Percentiles rank a stretch among this genome's conserved stretches.
Conservation (phyloP, 2,329 filamentous ascomycete species). For the Beauveria sp. region DNA sequence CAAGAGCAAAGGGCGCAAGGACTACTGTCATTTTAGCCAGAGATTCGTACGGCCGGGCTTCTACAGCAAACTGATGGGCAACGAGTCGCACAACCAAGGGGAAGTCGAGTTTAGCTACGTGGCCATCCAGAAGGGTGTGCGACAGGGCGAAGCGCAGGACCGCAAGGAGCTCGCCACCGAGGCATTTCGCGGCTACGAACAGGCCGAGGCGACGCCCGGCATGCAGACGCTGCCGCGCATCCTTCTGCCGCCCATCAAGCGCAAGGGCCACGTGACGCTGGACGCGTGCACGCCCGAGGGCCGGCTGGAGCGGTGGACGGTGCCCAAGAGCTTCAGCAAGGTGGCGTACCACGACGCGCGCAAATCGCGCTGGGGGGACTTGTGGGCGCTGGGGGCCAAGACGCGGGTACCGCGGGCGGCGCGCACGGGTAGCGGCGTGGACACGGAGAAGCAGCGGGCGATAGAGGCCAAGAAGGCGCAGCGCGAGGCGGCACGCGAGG, state of each 20-base stretch:
- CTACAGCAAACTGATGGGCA: constrained; percentile 67
- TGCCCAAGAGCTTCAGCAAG: constrained; percentile 72
- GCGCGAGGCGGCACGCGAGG: constrained; percentile 31
- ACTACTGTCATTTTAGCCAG: constrained; percentile 87
- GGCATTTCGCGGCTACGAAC: constrained; percentile 68
- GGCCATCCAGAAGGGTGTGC: constrained; percentile 68
- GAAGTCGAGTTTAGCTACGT: constrained; percentile 89
- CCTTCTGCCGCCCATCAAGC: constrained; percentile 76
- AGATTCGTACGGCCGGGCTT: constrained; percentile 79
- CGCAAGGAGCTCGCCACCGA: constrained; percentile 50
- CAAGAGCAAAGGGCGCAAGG: constrained; percentile 65
- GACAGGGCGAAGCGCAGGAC: constrained; percentile 28
- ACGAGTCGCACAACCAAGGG: constrained; percentile 66
- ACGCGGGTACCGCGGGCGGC: constrained; percentile 59
- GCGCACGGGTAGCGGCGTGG: constrained; percentile 46
- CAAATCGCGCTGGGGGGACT: constrained; percentile 83
- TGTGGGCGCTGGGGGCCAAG: constrained; percentile 94
- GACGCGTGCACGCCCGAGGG: constrained; percentile 86
- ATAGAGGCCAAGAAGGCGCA: constrained; percentile 30
- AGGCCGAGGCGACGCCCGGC: constrained; percentile 35
- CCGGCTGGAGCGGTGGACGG: constrained; percentile 85
- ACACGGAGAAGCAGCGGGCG: constrained; percentile 40
- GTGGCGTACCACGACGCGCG: constrained; percentile 87
- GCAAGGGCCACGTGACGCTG: constrained; percentile 77
- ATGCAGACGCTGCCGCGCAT: constrained; percentile 69